A percentile compares a stretch with the other conserved stretches of the same genome.
phyloP scores from a whole-genome alignment of 2,329 filamentous ascomycete species.

The Penicillium sp. region DNA sequence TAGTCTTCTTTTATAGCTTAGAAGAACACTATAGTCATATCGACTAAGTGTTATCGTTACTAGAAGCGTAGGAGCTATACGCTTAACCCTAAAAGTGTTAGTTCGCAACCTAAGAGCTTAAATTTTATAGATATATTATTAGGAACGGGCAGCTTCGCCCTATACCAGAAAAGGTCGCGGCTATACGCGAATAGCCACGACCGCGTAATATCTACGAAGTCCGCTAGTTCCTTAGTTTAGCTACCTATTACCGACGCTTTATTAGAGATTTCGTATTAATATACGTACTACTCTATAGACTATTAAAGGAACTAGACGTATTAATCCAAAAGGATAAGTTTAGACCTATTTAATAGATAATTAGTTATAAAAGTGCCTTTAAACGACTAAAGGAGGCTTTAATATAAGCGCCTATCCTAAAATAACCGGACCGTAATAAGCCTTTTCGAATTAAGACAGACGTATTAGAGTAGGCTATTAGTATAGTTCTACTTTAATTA shows the following conservation, averaged over 20 bases:
- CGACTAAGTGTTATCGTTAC: not conserved
- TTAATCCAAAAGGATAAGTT: too few species aligned
- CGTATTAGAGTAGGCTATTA: not conserved
- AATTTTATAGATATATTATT: not conserved
- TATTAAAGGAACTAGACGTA: too few species aligned
- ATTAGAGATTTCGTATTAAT: too few species aligned
- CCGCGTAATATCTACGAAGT: not conserved
- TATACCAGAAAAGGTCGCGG: not conserved
- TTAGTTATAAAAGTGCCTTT: too few species aligned
- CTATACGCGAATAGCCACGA: not conserved
- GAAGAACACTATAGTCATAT: not conserved
- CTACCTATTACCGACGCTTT: too few species aligned
- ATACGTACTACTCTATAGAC: too few species aligned
- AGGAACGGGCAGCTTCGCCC: not conserved
- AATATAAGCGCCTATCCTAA: too few species aligned
- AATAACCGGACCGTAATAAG: too few species aligned
- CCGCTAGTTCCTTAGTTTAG: not conserved
- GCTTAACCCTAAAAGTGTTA: not conserved
- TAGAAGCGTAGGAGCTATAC: not conserved
- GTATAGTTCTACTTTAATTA: not conserved
- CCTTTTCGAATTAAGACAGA: too few species aligned
- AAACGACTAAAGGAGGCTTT: too few species aligned
- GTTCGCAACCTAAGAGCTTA: not conserved
- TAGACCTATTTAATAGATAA: too few species aligned
- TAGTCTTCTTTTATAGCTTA: not conserved